phyloP scores from a whole-genome alignment of 768 basidiomycete species.

The Kondoa subrosea region DNA sequence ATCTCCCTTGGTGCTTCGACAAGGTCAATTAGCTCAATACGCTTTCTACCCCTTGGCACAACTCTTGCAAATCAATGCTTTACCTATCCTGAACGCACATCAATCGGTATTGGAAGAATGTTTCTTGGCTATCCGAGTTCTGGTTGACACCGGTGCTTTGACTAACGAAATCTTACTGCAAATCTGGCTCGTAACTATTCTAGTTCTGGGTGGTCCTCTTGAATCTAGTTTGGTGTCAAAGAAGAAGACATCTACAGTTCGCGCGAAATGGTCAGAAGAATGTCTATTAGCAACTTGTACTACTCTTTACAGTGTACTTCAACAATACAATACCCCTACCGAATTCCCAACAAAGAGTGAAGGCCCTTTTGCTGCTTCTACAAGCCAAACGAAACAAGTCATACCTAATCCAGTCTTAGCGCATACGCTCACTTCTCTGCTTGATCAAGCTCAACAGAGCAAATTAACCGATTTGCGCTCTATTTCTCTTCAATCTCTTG shows the following conservation, averaged over 20 bases:
- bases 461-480: background rate
- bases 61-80: background rate
- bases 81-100: background rate
- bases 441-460: conserved; percentile 37
- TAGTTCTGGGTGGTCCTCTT: background rate
- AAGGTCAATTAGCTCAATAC: background rate
- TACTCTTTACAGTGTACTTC: background rate
- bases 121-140: background rate
- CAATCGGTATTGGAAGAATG: background rate
- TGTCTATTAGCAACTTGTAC: background rate
- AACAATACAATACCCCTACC: background rate
- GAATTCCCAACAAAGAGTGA: background rate
- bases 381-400: background rate
- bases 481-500: background rate
- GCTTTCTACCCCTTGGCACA: background rate
- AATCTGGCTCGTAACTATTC: background rate
- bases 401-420: conserved; percentile 51
- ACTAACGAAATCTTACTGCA: background rate
- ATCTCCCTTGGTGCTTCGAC: background rate
- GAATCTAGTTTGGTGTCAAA: background rate
- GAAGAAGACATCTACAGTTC: background rate
- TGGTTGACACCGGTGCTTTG: background rate
- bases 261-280: background rate
- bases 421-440: conserved; percentile 59
- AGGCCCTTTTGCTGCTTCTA: background rate